phyloP scores from a whole-genome alignment of 2,329 filamentous ascomycete genomes.

The Orbilia oligospora region DNA sequence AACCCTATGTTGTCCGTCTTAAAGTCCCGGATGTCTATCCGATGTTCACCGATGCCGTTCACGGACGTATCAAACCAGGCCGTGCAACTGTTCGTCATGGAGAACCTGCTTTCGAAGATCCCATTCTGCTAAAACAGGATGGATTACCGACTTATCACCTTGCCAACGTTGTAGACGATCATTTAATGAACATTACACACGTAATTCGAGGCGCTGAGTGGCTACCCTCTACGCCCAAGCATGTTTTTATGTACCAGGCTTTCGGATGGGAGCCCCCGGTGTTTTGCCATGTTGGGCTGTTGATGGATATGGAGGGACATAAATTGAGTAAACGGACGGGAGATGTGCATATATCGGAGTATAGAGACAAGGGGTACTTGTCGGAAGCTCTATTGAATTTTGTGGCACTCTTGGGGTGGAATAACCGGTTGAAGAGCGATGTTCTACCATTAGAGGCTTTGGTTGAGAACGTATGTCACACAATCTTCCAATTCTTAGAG shows the following conservation, averaged over 20 bases:
- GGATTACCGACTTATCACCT: slow-evolving; percentile 96
- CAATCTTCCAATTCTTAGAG: neutral
- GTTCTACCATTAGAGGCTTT: slow-evolving; percentile 80
- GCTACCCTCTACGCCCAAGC: slow-evolving; percentile 91
- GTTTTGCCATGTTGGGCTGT: slow-evolving; percentile 85
- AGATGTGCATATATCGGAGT: slow-evolving; percentile 71
- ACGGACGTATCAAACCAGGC: slow-evolving; percentile 76
- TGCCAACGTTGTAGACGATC: slow-evolving; percentile 96
- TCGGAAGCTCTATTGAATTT: slow-evolving; percentile 82
- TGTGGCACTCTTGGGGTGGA: slow-evolving; percentile 87
- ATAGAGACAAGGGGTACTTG: slow-evolving; percentile 71
- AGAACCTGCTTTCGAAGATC: slow-evolving; percentile 78
- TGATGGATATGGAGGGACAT: slow-evolving; percentile 77
- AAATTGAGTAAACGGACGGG: slow-evolving; percentile 89
- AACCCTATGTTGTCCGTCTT: slow-evolving; percentile 79
- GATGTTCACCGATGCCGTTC: slow-evolving; percentile 82
- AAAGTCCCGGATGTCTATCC: slow-evolving; percentile 74
- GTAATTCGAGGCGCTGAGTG: slow-evolving; percentile 95
- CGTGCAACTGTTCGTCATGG: slow-evolving; percentile 69
- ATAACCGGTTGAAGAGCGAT: slow-evolving; percentile 77
- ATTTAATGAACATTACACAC: slow-evolving; percentile 94
- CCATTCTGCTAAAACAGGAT: slow-evolving; percentile 90
- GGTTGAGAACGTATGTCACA: slow-evolving; percentile 74
- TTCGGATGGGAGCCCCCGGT: slow-evolving; percentile 80
- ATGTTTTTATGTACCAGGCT: slow-evolving; percentile 79